phyloP scores from a whole-genome alignment of 257 asterid species.

The Solanum tarapatanum region DNA sequence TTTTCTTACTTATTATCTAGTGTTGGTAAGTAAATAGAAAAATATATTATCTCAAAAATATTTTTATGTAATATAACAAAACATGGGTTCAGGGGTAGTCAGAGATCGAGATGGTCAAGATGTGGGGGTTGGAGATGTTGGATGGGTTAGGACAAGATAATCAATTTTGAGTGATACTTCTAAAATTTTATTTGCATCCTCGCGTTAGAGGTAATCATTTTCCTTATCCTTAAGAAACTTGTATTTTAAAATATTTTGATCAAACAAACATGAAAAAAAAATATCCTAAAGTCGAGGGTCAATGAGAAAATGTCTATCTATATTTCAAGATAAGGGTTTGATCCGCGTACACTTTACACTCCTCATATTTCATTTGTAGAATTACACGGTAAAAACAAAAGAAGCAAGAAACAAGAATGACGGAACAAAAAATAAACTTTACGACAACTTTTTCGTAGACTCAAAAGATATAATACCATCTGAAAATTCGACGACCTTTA shows the following conservation, averaged over 20 bases:
- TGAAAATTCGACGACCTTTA: neutral
- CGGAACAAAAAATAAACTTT: too few species aligned
- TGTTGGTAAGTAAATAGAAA: neutral
- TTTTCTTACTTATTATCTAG: neutral
- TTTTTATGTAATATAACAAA: neutral
- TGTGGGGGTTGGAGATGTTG: neutral
- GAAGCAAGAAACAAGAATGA: too few species aligned
- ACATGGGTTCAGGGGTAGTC: too few species aligned
- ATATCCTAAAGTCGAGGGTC: neutral
- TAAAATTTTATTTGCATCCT: neutral
- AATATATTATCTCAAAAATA: neutral
- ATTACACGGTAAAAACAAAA: too few species aligned
- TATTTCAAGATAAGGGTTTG: too few species aligned
- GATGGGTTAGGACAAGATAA: neutral
- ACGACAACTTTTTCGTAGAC: neutral
- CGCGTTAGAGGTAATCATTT: accelerated
- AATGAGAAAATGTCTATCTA: neutral
- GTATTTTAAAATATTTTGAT: neutral
- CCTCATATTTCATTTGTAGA: neutral
- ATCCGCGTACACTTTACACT: neutral
- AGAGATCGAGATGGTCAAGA: neutral
- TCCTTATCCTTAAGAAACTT: neutral
- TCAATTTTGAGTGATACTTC: neutral
- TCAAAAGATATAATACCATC: neutral
- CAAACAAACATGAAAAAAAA: neutral